phyloP scores from a whole-genome alignment of 1,284 basidiomycete species.

The Trametes hirsuta region DNA sequence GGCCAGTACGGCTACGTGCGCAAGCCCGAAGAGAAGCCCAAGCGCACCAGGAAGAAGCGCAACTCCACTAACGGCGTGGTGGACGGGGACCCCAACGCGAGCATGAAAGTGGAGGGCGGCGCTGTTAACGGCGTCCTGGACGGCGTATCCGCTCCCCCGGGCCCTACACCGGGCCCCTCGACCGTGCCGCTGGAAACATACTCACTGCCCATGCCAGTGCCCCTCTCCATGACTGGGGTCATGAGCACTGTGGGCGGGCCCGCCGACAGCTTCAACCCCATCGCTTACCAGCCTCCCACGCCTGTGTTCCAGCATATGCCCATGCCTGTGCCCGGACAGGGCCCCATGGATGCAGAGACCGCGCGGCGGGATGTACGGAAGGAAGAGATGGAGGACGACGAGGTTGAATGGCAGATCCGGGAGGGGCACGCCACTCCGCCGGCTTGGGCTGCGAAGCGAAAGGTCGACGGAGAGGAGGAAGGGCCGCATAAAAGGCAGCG shows the following conservation, averaged over 20 bases:
- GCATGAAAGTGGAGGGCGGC: conserved; percentile 22
- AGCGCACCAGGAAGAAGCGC: conserved; percentile 53
- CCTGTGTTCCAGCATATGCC: conserved; percentile 26
- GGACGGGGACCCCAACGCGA: not conserved
- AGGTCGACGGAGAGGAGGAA: conserved; percentile 42
- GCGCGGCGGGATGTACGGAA: conserved; percentile 35
- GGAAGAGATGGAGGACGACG: conserved; percentile 58
- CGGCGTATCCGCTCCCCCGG: not conserved
- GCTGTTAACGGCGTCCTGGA: conserved; percentile 16
- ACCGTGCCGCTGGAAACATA: conserved; percentile 25
- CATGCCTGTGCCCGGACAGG: conserved; percentile 14
- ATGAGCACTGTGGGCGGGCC: conserved; percentile 20
- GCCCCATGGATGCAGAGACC: conserved; percentile 26
- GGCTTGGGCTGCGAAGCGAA: conserved; percentile 62
- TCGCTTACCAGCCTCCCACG: conserved; percentile 23
- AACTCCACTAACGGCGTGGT: conserved; percentile 6
- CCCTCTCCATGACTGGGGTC: conserved; percentile 20
- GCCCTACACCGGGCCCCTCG: conserved; percentile 18
- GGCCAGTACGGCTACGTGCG: conserved; percentile 80
- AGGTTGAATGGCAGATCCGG: conserved; percentile 63
- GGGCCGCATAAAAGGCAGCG: conserved; percentile 32
- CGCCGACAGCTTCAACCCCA: conserved; percentile 13
- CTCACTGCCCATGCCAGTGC: conserved; percentile 25
- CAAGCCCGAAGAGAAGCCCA: conserved; percentile 65
- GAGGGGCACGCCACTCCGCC: conserved; percentile 65